Conservation (phyloP, 2,329 filamentous ascomycete species). For the Aspergillus puulaauensis region DNA sequence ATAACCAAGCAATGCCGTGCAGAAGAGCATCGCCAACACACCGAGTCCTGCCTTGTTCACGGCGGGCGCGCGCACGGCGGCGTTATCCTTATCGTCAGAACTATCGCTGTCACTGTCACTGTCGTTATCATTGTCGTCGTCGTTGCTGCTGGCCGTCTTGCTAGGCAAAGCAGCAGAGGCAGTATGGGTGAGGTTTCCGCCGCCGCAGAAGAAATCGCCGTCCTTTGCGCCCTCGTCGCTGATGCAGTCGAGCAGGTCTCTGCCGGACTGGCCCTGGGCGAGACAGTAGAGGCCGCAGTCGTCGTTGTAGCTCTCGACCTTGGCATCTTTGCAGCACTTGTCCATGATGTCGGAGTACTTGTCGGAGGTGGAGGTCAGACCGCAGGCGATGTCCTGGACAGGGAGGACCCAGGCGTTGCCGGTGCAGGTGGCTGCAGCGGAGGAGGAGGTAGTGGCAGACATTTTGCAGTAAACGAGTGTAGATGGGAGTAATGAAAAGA, state of each 20-base stretch:
- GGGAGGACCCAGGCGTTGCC: slow-evolving; percentile 43
- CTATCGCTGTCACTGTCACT: slow-evolving; percentile 13
- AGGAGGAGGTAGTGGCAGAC: slow-evolving; percentile 23
- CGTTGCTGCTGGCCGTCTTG: slow-evolving; percentile 18
- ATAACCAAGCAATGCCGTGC: slow-evolving; percentile 29
- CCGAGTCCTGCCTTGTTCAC: slow-evolving; percentile 32
- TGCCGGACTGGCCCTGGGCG: slow-evolving; percentile 40
- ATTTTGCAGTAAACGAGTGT: slow-evolving; percentile 14
- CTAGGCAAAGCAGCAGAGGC: slow-evolving; percentile 34
- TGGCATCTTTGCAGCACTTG: slow-evolving; percentile 48
- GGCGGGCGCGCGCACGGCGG: slow-evolving; percentile 17
- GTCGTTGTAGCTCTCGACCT: slow-evolving; percentile 48
- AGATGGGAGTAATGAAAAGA: background rate
- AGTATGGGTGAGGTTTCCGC: slow-evolving; percentile 40
- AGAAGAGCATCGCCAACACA: slow-evolving; percentile 31
- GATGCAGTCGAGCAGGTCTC: slow-evolving; percentile 41
- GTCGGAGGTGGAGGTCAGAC: slow-evolving; percentile 34
- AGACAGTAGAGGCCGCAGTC: slow-evolving; percentile 55
- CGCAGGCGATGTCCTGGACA: slow-evolving; percentile 47
- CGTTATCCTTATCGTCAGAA: slow-evolving; percentile 1
- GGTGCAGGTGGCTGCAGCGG: slow-evolving; percentile 22
- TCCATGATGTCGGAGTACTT: slow-evolving; percentile 47
- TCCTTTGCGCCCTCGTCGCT: slow-evolving; percentile 38
- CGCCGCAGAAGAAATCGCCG: slow-evolving; percentile 48
- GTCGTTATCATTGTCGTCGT: slow-evolving; percentile 10